Evolutionary conservation across 2,329 filamentous ascomycete genomes (phyloP).

Genomic region (Ophiocordyceps unilateralis): DNA sequence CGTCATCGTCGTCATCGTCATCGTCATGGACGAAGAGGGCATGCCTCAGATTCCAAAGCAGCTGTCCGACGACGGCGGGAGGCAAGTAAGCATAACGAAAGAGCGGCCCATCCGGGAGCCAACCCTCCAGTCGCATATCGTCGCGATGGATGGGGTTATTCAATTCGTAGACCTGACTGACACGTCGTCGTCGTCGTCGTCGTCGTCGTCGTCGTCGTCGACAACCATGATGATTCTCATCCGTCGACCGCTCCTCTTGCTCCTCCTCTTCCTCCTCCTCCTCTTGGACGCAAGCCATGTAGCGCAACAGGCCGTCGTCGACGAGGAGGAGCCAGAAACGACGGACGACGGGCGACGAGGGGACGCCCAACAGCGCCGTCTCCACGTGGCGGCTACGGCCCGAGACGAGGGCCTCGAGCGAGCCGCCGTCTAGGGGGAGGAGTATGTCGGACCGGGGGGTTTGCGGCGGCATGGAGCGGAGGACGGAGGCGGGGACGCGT

Average conservation of each 20-base stretch:
- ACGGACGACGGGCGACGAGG: too few relatives aligned
- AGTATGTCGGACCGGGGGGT: slow-evolving; percentile 35
- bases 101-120: slow-evolving; percentile 30
- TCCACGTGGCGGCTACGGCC: too few relatives aligned
- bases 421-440: slow-evolving; percentile 32
- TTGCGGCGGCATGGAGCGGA: slow-evolving; percentile 29
- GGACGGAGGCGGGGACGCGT: slow-evolving; percentile 29
- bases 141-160: slow-evolving; percentile 38
- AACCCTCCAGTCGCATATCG: slow-evolving; percentile 35
- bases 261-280: not conserved
- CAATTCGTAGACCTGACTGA: slow-evolving; percentile 38
- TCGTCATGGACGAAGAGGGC: slow-evolving; percentile 22
- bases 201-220: slow-evolving; percentile 13
- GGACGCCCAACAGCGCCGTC: too few relatives aligned
- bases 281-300: slow-evolving; percentile 37
- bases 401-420: slow-evolving; percentile 28
- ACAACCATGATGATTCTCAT: too few relatives aligned
- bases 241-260: not conserved
- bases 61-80: slow-evolving; percentile 37
- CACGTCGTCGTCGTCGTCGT: not conserved
- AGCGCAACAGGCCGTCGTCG: slow-evolving; percentile 32
- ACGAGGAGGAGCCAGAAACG: slow-evolving; percentile 51
- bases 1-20: slow-evolving; percentile 4
- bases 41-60: slow-evolving; percentile 40
- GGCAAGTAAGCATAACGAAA: slow-evolving; percentile 35